phyloP scores from a whole-genome alignment of 2,329 filamentous ascomycete genomes.

The Atkinsonella hypoxylon region DNA sequence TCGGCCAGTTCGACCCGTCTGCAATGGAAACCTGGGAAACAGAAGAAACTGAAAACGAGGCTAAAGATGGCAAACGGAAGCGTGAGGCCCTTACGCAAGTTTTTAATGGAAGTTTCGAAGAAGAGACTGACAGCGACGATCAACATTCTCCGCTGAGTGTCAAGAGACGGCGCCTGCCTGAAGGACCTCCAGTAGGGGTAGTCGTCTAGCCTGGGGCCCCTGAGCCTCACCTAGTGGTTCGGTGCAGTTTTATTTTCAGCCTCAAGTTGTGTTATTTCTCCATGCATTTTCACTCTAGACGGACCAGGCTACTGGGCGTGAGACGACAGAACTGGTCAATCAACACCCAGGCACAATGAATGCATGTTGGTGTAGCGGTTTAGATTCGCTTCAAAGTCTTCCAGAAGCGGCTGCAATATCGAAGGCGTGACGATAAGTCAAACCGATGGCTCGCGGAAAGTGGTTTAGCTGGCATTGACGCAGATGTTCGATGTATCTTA shows the following conservation, averaged over 20 bases:
- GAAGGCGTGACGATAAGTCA: neutral
- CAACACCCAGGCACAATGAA: neutral
- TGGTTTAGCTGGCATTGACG: neutral
- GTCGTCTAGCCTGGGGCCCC: slow-evolving; percentile 13
- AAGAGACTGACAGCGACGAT: slow-evolving; percentile 23
- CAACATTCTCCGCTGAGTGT: slow-evolving; percentile 15
- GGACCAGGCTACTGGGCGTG: neutral
- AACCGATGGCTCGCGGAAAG: neutral
- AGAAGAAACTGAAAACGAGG: slow-evolving; percentile 19
- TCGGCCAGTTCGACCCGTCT: slow-evolving; percentile 28
- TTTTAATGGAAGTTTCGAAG: slow-evolving; percentile 29
- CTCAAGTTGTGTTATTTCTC: neutral
- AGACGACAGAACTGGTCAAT: neutral
- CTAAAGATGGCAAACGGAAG: slow-evolving; percentile 18
- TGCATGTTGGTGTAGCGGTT: neutral
- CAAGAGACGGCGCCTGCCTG: slow-evolving; percentile 23
- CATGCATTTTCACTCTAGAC: neutral
- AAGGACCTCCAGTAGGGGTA: slow-evolving; percentile 18
- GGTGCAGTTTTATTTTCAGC: neutral
- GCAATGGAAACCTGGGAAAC: slow-evolving; percentile 34
- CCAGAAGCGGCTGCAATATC: neutral
- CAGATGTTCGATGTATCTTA: neutral
- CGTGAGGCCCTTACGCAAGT: slow-evolving; percentile 25
- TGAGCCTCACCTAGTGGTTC: neutral
- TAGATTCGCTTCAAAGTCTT: neutral